Conservation (phyloP, 345 rosid genomes). For the Aethionema arabicum region DNA sequence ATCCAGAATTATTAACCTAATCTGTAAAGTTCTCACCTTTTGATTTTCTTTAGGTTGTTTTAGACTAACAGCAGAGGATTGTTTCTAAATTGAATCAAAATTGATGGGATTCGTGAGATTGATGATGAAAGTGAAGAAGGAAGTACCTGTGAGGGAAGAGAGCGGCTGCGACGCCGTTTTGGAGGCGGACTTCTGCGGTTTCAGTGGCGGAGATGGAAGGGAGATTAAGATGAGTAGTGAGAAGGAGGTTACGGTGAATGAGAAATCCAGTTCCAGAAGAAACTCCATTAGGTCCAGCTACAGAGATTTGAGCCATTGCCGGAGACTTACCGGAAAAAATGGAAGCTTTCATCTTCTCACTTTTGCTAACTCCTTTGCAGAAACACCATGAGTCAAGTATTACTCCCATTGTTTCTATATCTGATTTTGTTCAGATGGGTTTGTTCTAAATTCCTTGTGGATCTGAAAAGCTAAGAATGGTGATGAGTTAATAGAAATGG, state of each 20-base stretch:
- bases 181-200: slow-evolving; percentile 72
- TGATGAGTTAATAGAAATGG: slow-evolving; percentile 23
- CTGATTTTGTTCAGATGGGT: slow-evolving; percentile 23
- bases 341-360: slow-evolving; percentile 82
- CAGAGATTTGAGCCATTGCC: slow-evolving; percentile 60
- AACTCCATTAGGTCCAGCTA: slow-evolving; percentile 40
- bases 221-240: slow-evolving; percentile 77
- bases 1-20: slow-evolving; percentile 27
- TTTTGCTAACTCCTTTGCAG: slow-evolving; percentile 86
- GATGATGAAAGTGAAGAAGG: neutral
- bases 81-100: slow-evolving; percentile 9
- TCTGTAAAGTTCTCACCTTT: slow-evolving; percentile 30
- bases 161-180: slow-evolving; percentile 63
- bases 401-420: slow-evolving; percentile 54
- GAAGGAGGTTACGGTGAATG: slow-evolving; percentile 83
- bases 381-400: slow-evolving; percentile 80
- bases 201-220: slow-evolving; percentile 84
- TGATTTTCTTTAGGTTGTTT: neutral
- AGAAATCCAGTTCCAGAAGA: slow-evolving; percentile 70
- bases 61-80: slow-evolving; percentile 21
- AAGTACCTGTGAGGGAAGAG: slow-evolving; percentile 76
- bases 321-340: slow-evolving; percentile 59
- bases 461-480: slow-evolving; percentile 43
- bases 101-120: slow-evolving; percentile 7
- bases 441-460: slow-evolving; percentile 24